Base-by-base conservation (phyloP, 345 rosid genomes). In the Capsella bursapastoris region DNA sequence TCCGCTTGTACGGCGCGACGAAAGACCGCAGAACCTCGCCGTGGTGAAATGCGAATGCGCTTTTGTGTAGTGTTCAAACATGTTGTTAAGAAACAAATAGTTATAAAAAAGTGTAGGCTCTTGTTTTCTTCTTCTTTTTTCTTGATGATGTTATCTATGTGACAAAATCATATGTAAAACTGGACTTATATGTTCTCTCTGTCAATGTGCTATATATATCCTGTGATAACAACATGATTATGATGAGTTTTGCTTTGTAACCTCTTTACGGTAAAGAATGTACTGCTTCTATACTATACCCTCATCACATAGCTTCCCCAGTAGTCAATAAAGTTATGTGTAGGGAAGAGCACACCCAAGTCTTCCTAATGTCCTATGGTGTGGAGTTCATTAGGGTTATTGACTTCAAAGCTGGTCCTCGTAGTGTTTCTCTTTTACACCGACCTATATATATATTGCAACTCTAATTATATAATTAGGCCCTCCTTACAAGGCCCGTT, bases 1-100 rank as follows among this genome's bases (percentile, higher is more conserved):
- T 95, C 73, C 92, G 97, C 1, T 76, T 90, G 82, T 95, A 86
- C 12, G 89, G 95, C 0, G 74, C 80, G 41, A 75, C 55, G 72
- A 86, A 78, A 65, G 16, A 58, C 59, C 50, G 60, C 22, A 64
- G 31, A 66, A 66, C 69, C 40, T 13, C 62, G 7, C 64, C 48
- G 5, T 66, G 64, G 72, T 44, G 64, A 77, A 76, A 53, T 64
- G 61, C 57, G 55, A 51, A 15, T 49, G 13, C 0, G 7, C 2
- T 29, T 29, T 55, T 22, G 37, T 29, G 47, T 57, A 31, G 49
- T 57, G 49, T 49, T 64, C 2, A 16, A 14, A 37, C 57, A 52
- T 53, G 70, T 27, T 73, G 27, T 47, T 15, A 27, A 49, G 57
- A 65, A 50, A 53, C 47, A 60, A 34, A 43, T 15, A 45, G 35